A percentile compares a stretch with the other conserved stretches of the same genome.
These are phyloP conservation scores for Flaveria linearis DNA, from an alignment of 129 eudicot genomes.

Conservation along the genomic window DNA sequence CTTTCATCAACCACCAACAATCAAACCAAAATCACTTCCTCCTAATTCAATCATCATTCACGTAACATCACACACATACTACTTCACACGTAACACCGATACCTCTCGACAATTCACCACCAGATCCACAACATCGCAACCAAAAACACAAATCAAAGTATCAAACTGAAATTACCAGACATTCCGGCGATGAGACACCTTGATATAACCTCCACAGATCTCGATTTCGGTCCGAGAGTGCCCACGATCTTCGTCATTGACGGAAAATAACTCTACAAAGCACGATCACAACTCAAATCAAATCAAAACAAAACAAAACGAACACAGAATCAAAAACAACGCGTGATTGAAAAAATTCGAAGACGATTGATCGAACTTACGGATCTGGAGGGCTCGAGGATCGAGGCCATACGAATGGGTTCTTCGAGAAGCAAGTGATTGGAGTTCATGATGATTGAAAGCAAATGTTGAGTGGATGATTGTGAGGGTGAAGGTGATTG, in stretches of 20 bases:
- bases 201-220: slow-evolving; percentile 82
- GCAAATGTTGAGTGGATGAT: too few relatives aligned
- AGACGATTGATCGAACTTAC: slow-evolving; percentile 32
- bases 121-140: slow-evolving; percentile 24
- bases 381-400: slow-evolving; percentile 79
- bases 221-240: slow-evolving; percentile 77
- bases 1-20: neutral
- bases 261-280: slow-evolving; percentile 67
- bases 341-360: neutral
- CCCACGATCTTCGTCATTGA: slow-evolving; percentile 91
- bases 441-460: slow-evolving; percentile 45
- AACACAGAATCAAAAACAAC: too few relatives aligned
- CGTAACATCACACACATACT: too few relatives aligned
- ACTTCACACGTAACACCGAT: neutral
- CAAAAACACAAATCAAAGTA: neutral
- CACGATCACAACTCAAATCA: neutral
- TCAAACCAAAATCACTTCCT: neutral
- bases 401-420: slow-evolving; percentile 76
- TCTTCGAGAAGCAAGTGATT: slow-evolving; percentile 72
- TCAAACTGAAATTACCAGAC: slow-evolving; percentile 54
- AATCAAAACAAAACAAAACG: too few relatives aligned
- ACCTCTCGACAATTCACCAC: neutral
- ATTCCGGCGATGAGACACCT: slow-evolving; percentile 84
- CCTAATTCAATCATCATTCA: too few relatives aligned
- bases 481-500: neutral